Evolutionary conservation across 768 basidiomycete species (phyloP), one percentile per base, ranked within the genome.

Genomic region (Favolaschia claudopus): DNA sequence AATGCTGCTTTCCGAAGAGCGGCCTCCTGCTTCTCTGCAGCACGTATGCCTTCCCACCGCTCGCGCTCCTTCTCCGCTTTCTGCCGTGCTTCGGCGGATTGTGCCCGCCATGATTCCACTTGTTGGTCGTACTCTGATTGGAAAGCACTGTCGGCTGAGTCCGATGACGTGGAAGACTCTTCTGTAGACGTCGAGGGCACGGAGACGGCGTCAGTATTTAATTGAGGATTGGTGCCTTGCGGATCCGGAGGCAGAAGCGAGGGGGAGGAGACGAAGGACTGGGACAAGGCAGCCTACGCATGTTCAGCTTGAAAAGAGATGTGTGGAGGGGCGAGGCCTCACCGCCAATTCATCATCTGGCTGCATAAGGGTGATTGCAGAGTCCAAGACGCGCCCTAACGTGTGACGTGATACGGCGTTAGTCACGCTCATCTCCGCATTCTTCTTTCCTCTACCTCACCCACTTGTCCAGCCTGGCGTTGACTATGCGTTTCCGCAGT

Each of bases 1-100:
- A 45, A 38, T 24, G 74, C 72, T 52, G 74, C 71, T 66, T 77
- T 77, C 51, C 72, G 78, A 37, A 74, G 76, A 27, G 74, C 74
- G 10, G 73, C 73, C 66, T 78, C 74, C 60, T 78, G 72, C 48
- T 76, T 77, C 72, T 90, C 87, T 31, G 77, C 77, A 29, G 78
- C 80, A 37, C 92, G 83, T 44, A 89, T 77, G 15, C 77, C 76
- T 69, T 91, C 91, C 91, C 90, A 94, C 60, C 81, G 79, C 38
- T 81, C 81, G 10, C 92, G 88, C 71, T 87, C 85, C 60, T 79
- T 81, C 76, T 92, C 92, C 9, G 91, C 89, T 70, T 88, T 92
- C 69, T 85, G 79, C 48, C 91, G 87, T 39, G 87, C 87, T 58
- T 84, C 84, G 28, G 91, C 88, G 34, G 87, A 89, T 66, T 87